These are phyloP conservation scores for Borealophlyctis nickersoniae DNA, from an alignment of 192 early-diverging fungal genomes.

Conservation along the genomic window DNA sequence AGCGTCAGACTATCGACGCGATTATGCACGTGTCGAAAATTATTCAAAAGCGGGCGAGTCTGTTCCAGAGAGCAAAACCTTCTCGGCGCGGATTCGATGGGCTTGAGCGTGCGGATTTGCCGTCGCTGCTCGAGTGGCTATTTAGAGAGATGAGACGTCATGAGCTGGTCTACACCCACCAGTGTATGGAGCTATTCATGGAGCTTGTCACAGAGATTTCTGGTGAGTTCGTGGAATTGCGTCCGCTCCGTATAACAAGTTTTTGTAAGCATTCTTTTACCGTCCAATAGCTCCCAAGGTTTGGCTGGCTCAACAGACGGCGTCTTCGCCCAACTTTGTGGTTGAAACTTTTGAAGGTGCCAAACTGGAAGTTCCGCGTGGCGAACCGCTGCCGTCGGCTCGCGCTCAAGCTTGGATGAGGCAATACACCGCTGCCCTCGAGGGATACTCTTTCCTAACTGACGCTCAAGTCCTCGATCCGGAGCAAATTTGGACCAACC, in stretches of 20 bases:
- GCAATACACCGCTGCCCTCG: conserved; percentile 21
- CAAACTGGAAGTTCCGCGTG: not conserved
- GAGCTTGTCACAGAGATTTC: conserved; percentile 40
- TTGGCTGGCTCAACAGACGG: not conserved
- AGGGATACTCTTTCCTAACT: conserved; percentile 39
- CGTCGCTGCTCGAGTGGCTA: conserved; percentile 52
- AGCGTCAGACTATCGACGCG: conserved; percentile 44
- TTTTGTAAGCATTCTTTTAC: too few species aligned
- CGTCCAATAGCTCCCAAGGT: conserved; percentile 6
- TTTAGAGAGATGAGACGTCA: conserved; percentile 50
- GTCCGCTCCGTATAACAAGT: too few species aligned
- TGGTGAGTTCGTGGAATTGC: conserved; percentile 2
- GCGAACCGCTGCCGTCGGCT: conserved; percentile 12
- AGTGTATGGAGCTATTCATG: conserved; percentile 61
- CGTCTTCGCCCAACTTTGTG: not conserved
- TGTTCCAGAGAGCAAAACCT: conserved; percentile 46
- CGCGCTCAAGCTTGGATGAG: conserved; percentile 20
- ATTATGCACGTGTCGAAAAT: conserved; percentile 63
- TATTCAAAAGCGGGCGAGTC: conserved; percentile 43
- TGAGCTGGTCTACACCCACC: conserved; percentile 59
- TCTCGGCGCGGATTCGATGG: conserved; percentile 49
- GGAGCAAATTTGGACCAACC: not conserved
- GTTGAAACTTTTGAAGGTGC: conserved; percentile 9
- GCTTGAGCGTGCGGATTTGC: conserved; percentile 40
- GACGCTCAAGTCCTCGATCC: conserved; percentile 22